Evolutionary conservation across 768 basidiomycete species (phyloP).

Genomic region (Paxillus ammoniavirescens): DNA sequence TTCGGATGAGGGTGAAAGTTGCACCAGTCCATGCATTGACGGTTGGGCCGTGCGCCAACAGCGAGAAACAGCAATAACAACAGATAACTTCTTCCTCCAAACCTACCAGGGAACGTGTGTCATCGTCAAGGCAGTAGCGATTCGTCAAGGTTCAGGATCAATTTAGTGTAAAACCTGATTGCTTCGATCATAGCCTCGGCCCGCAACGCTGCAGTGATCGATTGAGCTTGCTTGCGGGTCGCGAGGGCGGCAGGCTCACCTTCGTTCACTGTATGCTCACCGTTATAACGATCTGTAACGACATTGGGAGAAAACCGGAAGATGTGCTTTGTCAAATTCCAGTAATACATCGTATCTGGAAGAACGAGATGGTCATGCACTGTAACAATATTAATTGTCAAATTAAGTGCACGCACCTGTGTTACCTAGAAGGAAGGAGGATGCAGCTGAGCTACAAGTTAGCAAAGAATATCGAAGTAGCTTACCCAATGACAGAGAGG

Average conservation of each 20-base stretch:
- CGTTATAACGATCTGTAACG: constrained; percentile 13
- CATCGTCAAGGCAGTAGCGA: constrained; percentile 20
- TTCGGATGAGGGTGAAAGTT: neutral
- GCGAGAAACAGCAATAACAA: too few species aligned
- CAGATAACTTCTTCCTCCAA: too few species aligned
- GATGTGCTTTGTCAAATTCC: constrained; percentile 37
- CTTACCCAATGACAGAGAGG: constrained; percentile 13
- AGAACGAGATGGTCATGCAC: neutral
- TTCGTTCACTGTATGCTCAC: constrained; percentile 19
- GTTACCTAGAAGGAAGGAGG: constrained; percentile 6
- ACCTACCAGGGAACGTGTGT: too few species aligned
- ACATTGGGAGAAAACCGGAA: constrained; percentile 53
- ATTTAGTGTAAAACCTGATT: constrained; percentile 62
- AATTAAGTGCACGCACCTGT: constrained; percentile 13
- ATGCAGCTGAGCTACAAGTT: neutral
- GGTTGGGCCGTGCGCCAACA: too few species aligned
- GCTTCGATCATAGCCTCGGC: constrained; percentile 57
- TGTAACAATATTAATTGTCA: neutral
- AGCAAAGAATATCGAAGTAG: neutral
- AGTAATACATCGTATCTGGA: constrained; percentile 16
- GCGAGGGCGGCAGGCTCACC: neutral
- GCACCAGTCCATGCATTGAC: too few species aligned
- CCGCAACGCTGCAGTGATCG: constrained; percentile 37
- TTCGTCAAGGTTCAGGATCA: constrained; percentile 70
- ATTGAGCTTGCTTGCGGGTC: neutral